Evolutionary conservation across 2,329 filamentous ascomycete species (phyloP).

Genomic region (Clarireedia monteithiana): DNA sequence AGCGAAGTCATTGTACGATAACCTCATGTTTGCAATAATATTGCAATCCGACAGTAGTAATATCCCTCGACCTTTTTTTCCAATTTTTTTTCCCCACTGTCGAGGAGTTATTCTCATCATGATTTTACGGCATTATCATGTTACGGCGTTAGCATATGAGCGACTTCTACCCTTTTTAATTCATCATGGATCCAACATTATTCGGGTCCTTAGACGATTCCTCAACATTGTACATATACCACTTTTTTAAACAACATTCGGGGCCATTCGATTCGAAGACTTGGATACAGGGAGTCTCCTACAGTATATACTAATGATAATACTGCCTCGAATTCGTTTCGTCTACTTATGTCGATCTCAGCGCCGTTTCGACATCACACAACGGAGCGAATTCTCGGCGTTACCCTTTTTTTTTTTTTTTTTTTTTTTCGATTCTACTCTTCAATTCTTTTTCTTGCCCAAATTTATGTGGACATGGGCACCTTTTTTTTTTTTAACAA

Average conservation of each 20-base stretch:
- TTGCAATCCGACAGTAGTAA: constrained; percentile 4
- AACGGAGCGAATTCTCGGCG: constrained; percentile 3
- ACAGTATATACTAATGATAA: constrained; percentile 24
- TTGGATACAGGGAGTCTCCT: constrained; percentile 10
- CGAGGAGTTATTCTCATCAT: constrained; percentile 19
- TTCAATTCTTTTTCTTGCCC: constrained; percentile 13
- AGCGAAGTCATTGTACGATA: constrained; percentile 25
- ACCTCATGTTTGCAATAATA: neutral
- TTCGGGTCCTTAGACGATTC: constrained; percentile 9
- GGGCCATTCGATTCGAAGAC: constrained; percentile 9
- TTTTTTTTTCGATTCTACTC: constrained; percentile 1
- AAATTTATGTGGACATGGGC: constrained; percentile 1
- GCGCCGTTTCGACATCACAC: constrained; percentile 1
- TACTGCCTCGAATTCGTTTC: constrained; percentile 10
- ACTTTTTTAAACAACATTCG: constrained; percentile 11
- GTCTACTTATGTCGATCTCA: neutral
- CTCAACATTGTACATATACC: constrained; percentile 23
- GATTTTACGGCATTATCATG: constrained; percentile 29
- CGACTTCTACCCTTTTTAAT: constrained; percentile 19
- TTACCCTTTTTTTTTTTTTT: neutral
- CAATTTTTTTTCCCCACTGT: constrained; percentile 1
- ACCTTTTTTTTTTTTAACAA: neutral
- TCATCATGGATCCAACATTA: constrained; percentile 7
- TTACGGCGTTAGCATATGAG: constrained; percentile 29
- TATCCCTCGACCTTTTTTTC: constrained; percentile 14